Base-by-base conservation (phyloP, 331 rosid genomes). In the Saraca asoca region DNA sequence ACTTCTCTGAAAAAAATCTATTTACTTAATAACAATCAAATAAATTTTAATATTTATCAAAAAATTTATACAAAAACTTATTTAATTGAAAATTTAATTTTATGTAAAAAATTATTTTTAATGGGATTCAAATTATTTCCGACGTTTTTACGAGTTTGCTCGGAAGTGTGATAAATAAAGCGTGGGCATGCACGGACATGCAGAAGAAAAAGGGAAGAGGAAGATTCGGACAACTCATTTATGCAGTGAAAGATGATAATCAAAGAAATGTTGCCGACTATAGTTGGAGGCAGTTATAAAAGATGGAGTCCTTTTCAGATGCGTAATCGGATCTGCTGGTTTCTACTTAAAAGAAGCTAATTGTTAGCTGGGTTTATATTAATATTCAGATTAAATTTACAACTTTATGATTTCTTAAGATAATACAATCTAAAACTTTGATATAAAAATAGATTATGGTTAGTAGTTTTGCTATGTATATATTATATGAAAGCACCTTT, bases 291-390 rank as follows among this genome's bases (percentile, higher is more conserved):
- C 67, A 24, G 20, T 18, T 35, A 37, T 50, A 58, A 19, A 48
- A 18, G 14, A 52, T 48, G 54, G 5, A 76, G 75, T 81, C 77
- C 43, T 50, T 74, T 78, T 80, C 84, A 61, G 5, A 69, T 51
- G 77, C 63, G 69, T 48, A 52, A 68, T 65, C 38, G 67, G 76
- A 75, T 78, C n/a, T 51, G 12, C 37, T 53, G 38, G 45, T 62
- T 82, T 82, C 44, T 75, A 60, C 66, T 29, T 15, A 66, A 60
- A 54, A 56, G 58, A 24, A 34, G 54, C 50, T 49, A 46, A 46
- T 45, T 35, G 18, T 58, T 67, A 43, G 52, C 65, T 74, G 62
- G 62, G 59, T 71, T 55, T 52, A 1, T 3, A 24, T 24, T 24
- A 24, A 24, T 24, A 24, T 24, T 24, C 3, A 24, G 2, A 24